These are phyloP conservation scores for Entophlyctis helioformis DNA, from an alignment of 192 early-diverging fungal species.

Conservation along the genomic window DNA sequence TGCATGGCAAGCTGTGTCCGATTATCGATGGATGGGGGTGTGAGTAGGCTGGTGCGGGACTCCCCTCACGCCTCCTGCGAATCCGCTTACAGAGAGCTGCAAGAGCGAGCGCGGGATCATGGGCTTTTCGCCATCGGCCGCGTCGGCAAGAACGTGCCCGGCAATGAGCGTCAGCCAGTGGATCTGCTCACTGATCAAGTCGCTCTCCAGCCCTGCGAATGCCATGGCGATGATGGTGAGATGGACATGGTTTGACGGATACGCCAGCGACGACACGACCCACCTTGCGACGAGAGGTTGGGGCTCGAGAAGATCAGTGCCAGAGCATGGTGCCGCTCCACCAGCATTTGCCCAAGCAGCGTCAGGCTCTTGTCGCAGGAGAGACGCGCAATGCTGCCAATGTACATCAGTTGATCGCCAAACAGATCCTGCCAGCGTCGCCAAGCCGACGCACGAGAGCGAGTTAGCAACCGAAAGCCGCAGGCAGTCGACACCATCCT, in stretches of 20 bases:
- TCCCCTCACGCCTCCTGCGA: conserved; percentile 4
- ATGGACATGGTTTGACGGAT: too few relatives aligned
- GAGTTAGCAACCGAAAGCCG: not conserved
- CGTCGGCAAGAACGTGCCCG: conserved; percentile 55
- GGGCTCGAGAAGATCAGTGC: conserved; percentile 29
- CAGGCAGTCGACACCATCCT: too few relatives aligned
- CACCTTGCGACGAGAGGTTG: conserved; percentile 17
- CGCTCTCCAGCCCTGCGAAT: conserved; percentile 11
- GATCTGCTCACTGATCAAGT: conserved; percentile 55
- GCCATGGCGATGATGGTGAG: conserved; percentile 1
- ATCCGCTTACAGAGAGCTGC: conserved; percentile 37
- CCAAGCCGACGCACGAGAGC: not conserved
- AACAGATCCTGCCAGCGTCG: conserved; percentile 40
- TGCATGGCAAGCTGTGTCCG: conserved; percentile 27
- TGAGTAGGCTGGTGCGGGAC: not conserved
- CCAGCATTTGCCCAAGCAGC: conserved; percentile 33
- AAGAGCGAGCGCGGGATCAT: conserved; percentile 52
- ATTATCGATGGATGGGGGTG: not conserved
- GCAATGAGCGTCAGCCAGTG: conserved; percentile 66
- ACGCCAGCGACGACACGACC: too few relatives aligned
- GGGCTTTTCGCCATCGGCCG: conserved; percentile 56
- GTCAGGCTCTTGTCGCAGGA: conserved; percentile 34
- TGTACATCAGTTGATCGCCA: conserved; percentile 57
- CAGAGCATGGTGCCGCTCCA: conserved; percentile 34
- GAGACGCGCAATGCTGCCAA: conserved; percentile 50